Percentiles rank a stretch among this genome's conserved stretches.
Conservation (phyloP, 2,329 filamentous ascomycete species). For the Sporothrix variecibatus region DNA sequence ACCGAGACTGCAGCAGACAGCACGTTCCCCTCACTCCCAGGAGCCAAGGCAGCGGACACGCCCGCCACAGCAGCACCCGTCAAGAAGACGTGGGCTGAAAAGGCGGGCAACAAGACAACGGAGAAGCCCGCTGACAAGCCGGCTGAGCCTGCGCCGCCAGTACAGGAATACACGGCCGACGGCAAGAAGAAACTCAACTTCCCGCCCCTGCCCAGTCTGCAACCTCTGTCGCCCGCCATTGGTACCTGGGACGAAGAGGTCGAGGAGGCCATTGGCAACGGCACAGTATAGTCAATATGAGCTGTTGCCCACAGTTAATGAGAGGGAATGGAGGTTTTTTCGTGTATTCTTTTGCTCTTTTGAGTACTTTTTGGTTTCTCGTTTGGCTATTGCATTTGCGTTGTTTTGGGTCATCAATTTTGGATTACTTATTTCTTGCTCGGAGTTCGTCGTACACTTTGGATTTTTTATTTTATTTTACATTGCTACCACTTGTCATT, state of each 20-base stretch:
- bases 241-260: slow-evolving; percentile 62
- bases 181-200: slow-evolving; percentile 26
- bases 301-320: background rate
- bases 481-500: background rate
- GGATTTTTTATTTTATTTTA: background rate
- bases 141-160: slow-evolving; percentile 15
- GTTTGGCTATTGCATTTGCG: background rate
- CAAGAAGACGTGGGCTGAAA: background rate
- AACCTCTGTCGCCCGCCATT: slow-evolving; percentile 42
- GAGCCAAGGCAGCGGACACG: background rate
- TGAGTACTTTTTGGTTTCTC: background rate
- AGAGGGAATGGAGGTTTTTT: background rate
- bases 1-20: slow-evolving; percentile 38
- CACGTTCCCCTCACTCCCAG: slow-evolving; percentile 44
- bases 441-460: background rate
- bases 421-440: background rate
- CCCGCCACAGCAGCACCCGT: background rate
- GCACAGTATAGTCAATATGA: background rate
- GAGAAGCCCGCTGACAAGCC: slow-evolving; percentile 11
- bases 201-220: slow-evolving; percentile 28
- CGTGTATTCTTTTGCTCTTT: background rate
- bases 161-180: background rate
- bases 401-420: background rate
- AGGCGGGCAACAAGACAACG: background rate
- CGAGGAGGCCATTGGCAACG: slow-evolving; percentile 47